phyloP scores from a whole-genome alignment of 768 basidiomycete genomes.

The Serendipita sp. region DNA sequence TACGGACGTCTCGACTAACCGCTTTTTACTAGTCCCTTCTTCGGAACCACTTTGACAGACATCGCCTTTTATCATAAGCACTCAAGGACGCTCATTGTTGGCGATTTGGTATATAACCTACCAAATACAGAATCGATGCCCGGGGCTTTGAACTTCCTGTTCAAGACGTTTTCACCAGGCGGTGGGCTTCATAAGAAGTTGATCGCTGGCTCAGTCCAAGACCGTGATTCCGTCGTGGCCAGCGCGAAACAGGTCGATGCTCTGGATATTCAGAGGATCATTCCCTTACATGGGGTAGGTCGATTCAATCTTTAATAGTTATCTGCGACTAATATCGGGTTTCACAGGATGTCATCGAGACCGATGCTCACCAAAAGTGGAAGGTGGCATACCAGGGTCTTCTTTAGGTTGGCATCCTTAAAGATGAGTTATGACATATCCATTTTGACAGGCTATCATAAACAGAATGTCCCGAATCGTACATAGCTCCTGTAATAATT shows the following conservation, averaged over 20 bases:
- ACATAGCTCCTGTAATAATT: no score
- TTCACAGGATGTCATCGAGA: conserved; percentile 2
- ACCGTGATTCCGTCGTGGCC: neutral
- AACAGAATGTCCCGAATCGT: no score
- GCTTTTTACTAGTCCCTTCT: neutral
- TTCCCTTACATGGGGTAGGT: neutral
- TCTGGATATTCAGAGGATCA: neutral
- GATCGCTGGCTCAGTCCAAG: neutral
- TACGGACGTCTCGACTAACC: neutral
- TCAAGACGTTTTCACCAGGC: neutral
- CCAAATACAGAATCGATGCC: conserved; percentile 14
- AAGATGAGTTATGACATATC: no score
- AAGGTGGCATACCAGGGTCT: neutral
- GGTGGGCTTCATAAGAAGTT: neutral
- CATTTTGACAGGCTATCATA: no score
- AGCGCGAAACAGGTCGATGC: neutral
- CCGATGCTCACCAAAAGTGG: neutral
- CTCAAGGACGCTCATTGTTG: conserved; percentile 25
- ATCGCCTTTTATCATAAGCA: conserved; percentile 28
- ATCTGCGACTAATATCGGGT: neutral
- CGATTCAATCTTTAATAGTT: neutral
- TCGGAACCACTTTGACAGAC: conserved; percentile 23
- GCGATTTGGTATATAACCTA: conserved; percentile 31
- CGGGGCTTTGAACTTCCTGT: neutral
- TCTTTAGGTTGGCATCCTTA: neutral